Conservation (phyloP, 768 basidiomycete species). For the Lentinula sp. region DNA sequence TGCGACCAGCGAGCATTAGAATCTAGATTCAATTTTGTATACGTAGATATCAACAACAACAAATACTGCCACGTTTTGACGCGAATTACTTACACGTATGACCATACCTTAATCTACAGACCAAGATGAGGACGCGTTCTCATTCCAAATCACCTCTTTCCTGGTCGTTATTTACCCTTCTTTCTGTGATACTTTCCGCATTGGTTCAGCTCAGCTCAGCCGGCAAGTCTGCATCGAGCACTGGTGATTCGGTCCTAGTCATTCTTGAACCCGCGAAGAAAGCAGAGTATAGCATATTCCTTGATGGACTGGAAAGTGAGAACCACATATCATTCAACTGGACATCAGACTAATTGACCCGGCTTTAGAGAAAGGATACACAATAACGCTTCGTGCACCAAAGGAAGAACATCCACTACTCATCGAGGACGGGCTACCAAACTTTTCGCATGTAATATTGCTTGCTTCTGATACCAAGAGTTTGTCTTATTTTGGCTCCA, state of each 20-base stretch:
- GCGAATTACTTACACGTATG: background rate
- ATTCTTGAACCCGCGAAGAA: constrained; percentile 71
- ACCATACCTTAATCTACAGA: background rate
- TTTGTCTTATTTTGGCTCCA: constrained; percentile 20
- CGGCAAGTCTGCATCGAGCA: constrained; percentile 61
- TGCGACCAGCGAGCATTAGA: background rate
- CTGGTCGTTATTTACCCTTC: background rate
- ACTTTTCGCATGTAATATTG: constrained; percentile 82
- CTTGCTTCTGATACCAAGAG: constrained; percentile 85
- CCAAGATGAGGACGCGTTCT: constrained; percentile 4
- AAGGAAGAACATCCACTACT: constrained; percentile 65
- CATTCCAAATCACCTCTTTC: background rate
- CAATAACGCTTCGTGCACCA: constrained; percentile 81
- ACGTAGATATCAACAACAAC: background rate
- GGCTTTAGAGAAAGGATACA: constrained; percentile 67
- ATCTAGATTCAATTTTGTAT: background rate
- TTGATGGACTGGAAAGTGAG: constrained; percentile 68
- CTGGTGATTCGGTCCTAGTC: constrained; percentile 78
- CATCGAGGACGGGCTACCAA: constrained; percentile 62
- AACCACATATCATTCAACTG: background rate
- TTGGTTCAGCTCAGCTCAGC: background rate
- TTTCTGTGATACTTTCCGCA: background rate
- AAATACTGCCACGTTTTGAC: background rate
- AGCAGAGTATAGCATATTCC: constrained; percentile 79
- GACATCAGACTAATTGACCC: background rate